These are phyloP conservation scores for Penicillium coprophilum DNA, from an alignment of 495 filamentous ascomycete genomes.

Conservation along the genomic window DNA sequence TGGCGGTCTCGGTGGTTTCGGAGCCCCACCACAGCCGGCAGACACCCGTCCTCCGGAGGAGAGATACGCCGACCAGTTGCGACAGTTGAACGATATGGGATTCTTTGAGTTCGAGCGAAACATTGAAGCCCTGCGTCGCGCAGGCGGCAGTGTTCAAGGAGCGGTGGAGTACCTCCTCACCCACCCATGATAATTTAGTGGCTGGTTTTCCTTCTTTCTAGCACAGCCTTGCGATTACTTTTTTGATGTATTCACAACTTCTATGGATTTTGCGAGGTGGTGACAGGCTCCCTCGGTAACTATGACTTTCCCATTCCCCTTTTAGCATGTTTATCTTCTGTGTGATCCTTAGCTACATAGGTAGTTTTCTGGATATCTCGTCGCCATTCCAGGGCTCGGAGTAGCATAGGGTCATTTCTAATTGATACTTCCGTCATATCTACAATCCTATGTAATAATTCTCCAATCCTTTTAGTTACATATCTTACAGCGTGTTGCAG, in stretches of 20 bases:
- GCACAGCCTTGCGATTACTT: conserved; percentile 11
- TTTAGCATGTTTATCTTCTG: conserved; percentile 13
- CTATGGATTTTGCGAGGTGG: conserved; percentile 16
- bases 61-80: conserved; percentile 82
- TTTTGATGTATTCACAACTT: conserved; percentile 22
- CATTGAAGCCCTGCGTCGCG: conserved; percentile 79
- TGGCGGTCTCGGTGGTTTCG: conserved; percentile 41
- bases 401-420: not conserved
- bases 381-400: not conserved
- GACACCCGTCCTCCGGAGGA: conserved; percentile 93
- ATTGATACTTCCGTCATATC: not conserved
- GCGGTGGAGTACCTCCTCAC: conserved; percentile 75
- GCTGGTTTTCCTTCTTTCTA: conserved; percentile 7
- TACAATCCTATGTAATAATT: not conserved
- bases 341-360: not conserved
- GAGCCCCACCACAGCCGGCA: conserved; percentile 44
- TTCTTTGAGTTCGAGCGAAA: conserved; percentile 97
- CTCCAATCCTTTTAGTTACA: not conserved
- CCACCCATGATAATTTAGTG: conserved; percentile 31
- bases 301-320: conserved; percentile 21
- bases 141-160: conserved; percentile 92
- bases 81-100: conserved; percentile 98
- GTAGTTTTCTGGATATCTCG: conserved; percentile 6
- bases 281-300: conserved; percentile 13
- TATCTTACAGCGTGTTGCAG: not conserved